Evolutionary conservation across 495 filamentous ascomycete species (phyloP), one percentile per base, ranked within the genome.

Genomic region (Haplographium delicatum): DNA sequence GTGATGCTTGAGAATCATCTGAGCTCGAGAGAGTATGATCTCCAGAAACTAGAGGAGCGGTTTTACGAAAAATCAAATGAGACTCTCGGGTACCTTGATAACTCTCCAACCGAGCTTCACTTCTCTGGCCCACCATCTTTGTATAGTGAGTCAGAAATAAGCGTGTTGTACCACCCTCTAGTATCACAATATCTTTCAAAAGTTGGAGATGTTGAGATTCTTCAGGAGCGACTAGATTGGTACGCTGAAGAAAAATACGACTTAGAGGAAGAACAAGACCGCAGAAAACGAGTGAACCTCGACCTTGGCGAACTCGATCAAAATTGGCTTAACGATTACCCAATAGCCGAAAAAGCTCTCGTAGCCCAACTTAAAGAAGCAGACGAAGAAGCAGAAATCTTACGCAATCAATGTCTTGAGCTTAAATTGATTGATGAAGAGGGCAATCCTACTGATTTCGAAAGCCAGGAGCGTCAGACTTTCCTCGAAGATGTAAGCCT

Each of bases 141-240:
- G 3, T 2, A 34, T 11, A 40, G 22, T 15, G 48, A 41, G 20
- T 30, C 23, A 3, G 33, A 34, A 24, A 3, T 44, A 10, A 47
- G 39, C 3, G 16, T 19, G 4, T 2, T 0, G 0, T 40, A 15
- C 5, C 50, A 53, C 25, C 50, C 50, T 22, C 0, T 47, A 3
- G 31, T 46, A n/a, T 7, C 2, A 1, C n/a, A 41, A 40, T 53
- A 35, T 23, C 25, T 53, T 0, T 53, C 50, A 5, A 38, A 33
- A 31, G n/a, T 47, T 1, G 50, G 50, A 1, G 50, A 53, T 31
- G 42, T 53, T 13, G 41, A 53, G 2, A 45, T 47, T 5, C 31
- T 28, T 8, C 28, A 34, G 1, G 50, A 53, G 44, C 31, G 33
- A 15, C 18, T 46, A 2, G 43, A 53, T 19, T 28, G 35, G 20